These are phyloP conservation scores for Monosporozyma servazzii DNA, from an alignment of 805 yeast species.

Conservation along the genomic window DNA sequence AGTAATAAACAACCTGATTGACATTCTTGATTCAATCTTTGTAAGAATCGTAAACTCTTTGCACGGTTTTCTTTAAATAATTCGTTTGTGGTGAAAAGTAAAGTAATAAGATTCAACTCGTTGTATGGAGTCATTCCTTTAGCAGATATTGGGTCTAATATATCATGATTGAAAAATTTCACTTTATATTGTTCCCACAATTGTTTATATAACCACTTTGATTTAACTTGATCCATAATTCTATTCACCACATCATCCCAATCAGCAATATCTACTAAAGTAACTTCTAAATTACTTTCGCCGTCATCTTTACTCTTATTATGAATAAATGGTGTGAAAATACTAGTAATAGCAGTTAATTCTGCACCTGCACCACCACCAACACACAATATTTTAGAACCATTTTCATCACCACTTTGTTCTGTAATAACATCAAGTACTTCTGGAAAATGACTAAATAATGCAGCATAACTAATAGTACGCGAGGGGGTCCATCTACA, in stretches of 20 bases:
- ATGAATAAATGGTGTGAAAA: slow-evolving; percentile 36
- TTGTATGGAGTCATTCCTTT: slow-evolving; percentile 12
- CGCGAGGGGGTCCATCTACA: slow-evolving; percentile 83
- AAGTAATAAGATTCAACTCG: slow-evolving; percentile 47
- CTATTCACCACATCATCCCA: slow-evolving; percentile 51
- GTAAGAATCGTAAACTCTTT: slow-evolving; percentile 51
- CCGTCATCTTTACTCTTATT: slow-evolving; percentile 3
- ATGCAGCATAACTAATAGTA: slow-evolving; percentile 61
- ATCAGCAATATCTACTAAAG: slow-evolving; percentile 68
- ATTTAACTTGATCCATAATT: slow-evolving; percentile 36
- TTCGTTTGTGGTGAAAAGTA: slow-evolving; percentile 82
- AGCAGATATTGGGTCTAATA: slow-evolving; percentile 18
- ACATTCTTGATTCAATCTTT: slow-evolving; percentile 43
- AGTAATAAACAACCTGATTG: slow-evolving; percentile 48
- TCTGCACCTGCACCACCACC: slow-evolving; percentile 94
- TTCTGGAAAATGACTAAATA: slow-evolving; percentile 43
- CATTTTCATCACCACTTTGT: slow-evolving; percentile 4
- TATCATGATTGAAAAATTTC: slow-evolving; percentile 31
- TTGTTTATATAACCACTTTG: slow-evolving; percentile 44
- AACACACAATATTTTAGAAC: slow-evolving; percentile 43
- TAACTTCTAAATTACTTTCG: slow-evolving; percentile 32
- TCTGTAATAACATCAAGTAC: slow-evolving; percentile 16
- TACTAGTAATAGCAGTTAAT: slow-evolving; percentile 50
- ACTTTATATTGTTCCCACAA: slow-evolving; percentile 28
- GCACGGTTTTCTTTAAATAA: slow-evolving; percentile 60